phyloP scores from a whole-genome alignment of 768 basidiomycete species.

The Boletus sensibilis region DNA sequence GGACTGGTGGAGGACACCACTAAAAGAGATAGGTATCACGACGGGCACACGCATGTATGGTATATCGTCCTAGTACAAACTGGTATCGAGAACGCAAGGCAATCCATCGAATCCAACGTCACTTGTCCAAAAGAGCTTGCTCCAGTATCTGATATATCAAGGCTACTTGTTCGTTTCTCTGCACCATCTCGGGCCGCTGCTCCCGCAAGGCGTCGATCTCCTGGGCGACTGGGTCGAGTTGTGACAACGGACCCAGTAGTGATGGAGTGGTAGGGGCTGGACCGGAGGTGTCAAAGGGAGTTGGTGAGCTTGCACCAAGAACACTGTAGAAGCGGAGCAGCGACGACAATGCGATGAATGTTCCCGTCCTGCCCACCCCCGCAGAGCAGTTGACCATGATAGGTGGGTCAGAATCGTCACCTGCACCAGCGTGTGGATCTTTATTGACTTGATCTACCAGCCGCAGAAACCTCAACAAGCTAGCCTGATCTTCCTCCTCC shows the following conservation, averaged over 20 bases:
- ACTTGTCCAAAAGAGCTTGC: slow-evolving; percentile 23
- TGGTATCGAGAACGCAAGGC: background rate
- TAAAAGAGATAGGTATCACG: background rate
- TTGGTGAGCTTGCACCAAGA: slow-evolving; percentile 31
- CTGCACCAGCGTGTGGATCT: slow-evolving; percentile 30
- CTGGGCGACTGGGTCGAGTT: slow-evolving; percentile 54
- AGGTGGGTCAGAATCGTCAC: slow-evolving; percentile 62
- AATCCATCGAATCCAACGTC: background rate
- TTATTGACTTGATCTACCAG: slow-evolving; percentile 67
- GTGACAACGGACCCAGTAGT: slow-evolving; percentile 58
- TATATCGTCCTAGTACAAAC: background rate
- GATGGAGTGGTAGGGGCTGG: slow-evolving; percentile 40
- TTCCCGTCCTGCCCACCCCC: slow-evolving; percentile 83
- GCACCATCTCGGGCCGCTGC: slow-evolving; percentile 81
- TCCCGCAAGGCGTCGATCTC: slow-evolving; percentile 80
- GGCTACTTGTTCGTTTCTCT: slow-evolving; percentile 61
- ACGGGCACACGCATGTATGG: background rate
- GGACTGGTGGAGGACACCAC: background rate
- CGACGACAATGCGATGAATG: slow-evolving; percentile 80
- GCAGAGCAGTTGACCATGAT: slow-evolving; percentile 84
- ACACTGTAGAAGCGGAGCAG: slow-evolving; percentile 63
- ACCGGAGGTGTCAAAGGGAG: slow-evolving; percentile 26
- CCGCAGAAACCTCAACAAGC: slow-evolving; percentile 57
- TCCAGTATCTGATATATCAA: slow-evolving; percentile 64
- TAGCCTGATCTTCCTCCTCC: slow-evolving; percentile 52